Evolutionary conservation across 2,329 filamentous ascomycete genomes (phyloP), one percentile per base, ranked within the genome.

Genomic region (Talaromyces sp.): DNA sequence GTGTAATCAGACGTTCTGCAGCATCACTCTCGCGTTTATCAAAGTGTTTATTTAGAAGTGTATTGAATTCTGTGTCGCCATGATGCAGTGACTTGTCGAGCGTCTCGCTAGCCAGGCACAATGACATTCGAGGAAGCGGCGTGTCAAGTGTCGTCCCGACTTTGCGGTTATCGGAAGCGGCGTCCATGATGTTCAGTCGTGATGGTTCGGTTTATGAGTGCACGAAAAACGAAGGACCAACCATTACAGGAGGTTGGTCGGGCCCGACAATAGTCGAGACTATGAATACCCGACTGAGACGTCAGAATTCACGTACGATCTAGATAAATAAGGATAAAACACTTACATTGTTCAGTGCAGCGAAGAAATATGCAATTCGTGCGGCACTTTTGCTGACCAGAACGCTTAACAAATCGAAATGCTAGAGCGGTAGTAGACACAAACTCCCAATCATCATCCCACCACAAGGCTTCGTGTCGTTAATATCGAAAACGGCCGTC

Each of bases 1-100:
- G 79, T 33, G 79, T 75, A 31, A 89, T 81, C 59, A 90, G 75
- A 59, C 82, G 80, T 73, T 90, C 87, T 50, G 85, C 80, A 43
- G 87, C 87, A 9, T 59, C 43, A 27, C 45, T 62, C 54, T 66
- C 64, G 27, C 39, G 43, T 17, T 59, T 57, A 9, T 59, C 27
- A 63, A 79, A 81, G 70, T 80, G 74, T 60, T 67, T 67, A 50
- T 68, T 67, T 60, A 69, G 67, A 2, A 70, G 68, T 57, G 69
- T 45, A 57, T 73, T 68, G 41, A 71, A 70, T 47, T 68, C 68
- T 45, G 71, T 60, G 27, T 73, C 69, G 43, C 69, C 71, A 41
- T 72, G 66, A 13, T 70, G 70, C 45, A 69, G 70, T 27, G 70
- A 70, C 19, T 67, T 62, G 3, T 68, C 63, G 17, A 72, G 66